Percentiles rank a stretch among this genome's conserved stretches.
Conservation (phyloP, 1,284 basidiomycete species). For the Takashimella tepidaria region DNA sequence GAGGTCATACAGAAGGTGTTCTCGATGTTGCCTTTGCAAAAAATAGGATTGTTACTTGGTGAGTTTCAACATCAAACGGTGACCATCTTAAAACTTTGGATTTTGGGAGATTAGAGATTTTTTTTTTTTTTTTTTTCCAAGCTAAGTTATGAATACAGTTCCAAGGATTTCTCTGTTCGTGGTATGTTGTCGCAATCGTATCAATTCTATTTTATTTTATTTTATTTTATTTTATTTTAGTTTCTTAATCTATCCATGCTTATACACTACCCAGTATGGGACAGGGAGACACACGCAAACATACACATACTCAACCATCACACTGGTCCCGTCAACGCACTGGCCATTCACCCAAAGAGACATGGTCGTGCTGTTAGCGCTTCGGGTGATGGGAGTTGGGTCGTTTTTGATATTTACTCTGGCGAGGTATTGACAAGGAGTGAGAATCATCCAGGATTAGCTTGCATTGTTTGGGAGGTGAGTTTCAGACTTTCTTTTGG, state of each 20-base stretch:
- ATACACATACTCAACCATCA: neutral
- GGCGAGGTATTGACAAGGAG: neutral
- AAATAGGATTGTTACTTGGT: neutral
- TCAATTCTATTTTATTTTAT: too few species aligned
- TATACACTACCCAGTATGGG: neutral
- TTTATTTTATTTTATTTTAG: too few species aligned
- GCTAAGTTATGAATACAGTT: neutral
- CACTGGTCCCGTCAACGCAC: neutral
- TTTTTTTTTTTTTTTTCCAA: neutral
- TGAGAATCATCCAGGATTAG: neutral
- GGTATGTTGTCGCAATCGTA: neutral
- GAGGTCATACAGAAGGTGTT: neutral
- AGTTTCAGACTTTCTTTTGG: neutral
- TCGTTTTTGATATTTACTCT: neutral
- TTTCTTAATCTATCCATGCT: neutral
- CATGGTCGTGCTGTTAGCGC: neutral
- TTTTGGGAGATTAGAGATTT: too few species aligned
- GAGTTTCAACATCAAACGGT: too few species aligned
- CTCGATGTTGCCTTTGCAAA: neutral
- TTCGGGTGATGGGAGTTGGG: neutral
- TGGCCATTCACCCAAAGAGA: neutral
- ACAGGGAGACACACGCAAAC: neutral
- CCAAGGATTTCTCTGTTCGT: neutral
- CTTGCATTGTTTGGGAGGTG: neutral
- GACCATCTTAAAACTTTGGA: too few species aligned